Evolutionary conservation across 2,329 filamentous ascomycete species (phyloP).

Genomic region (Sarocladium kiliense): DNA sequence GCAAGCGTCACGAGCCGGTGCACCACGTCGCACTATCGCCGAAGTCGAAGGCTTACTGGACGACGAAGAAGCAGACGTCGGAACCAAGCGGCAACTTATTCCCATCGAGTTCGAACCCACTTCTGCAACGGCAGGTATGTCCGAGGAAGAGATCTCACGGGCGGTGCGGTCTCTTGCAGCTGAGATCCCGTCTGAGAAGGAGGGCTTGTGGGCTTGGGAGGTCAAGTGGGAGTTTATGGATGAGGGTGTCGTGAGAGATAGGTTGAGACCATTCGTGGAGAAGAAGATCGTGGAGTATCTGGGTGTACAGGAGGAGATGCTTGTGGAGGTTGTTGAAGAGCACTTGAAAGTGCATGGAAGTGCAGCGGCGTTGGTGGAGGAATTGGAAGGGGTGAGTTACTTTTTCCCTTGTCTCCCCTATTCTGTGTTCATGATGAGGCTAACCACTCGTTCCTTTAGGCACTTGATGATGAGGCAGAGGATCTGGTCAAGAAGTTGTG

Average conservation of each 20-base stretch:
- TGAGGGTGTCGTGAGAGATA: conserved; percentile 72
- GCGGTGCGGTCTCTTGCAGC: conserved; percentile 77
- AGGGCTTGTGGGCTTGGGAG: conserved; percentile 85
- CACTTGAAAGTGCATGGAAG: conserved; percentile 71
- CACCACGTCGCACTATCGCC: conserved; percentile 72
- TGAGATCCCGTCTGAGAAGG: conserved; percentile 84
- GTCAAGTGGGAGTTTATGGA: conserved; percentile 92
- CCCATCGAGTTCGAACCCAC: conserved; percentile 77
- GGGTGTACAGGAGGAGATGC: conserved; percentile 90
- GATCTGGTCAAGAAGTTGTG: conserved; percentile 93
- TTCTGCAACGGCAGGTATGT: conserved; percentile 57
- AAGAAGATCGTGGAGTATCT: conserved; percentile 98
- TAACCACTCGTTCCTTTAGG: conserved; percentile 53
- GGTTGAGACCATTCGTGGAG: conserved; percentile 90
- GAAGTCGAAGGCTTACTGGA: conserved; percentile 93
- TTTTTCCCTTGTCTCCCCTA: conserved; percentile 4
- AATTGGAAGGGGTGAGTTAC: conserved; percentile 71
- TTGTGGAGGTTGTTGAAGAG: conserved; percentile 88
- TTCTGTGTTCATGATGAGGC: neutral
- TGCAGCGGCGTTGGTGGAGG: conserved; percentile 76
- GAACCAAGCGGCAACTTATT: conserved; percentile 68
- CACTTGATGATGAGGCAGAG: conserved; percentile 91
- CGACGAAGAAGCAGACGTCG: conserved; percentile 80
- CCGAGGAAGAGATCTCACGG: conserved; percentile 81
- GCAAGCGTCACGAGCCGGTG: conserved; percentile 48